These are phyloP conservation scores for Acanthamoeba castellanii DNA, from an alignment of 208 protist species.

Conservation along the genomic window DNA sequence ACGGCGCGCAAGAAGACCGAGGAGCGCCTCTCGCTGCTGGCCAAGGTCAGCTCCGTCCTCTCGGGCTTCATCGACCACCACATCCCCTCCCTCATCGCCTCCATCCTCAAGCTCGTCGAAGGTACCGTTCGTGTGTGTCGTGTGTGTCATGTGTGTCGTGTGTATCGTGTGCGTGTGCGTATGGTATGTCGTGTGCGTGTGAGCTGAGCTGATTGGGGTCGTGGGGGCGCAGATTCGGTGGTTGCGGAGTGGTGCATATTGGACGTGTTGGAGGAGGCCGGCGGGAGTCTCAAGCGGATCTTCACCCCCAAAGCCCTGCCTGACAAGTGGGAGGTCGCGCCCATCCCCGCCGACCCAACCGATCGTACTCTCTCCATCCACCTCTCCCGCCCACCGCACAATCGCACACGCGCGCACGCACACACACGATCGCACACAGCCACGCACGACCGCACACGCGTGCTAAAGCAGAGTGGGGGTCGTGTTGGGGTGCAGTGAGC, in stretches of 20 bases:
- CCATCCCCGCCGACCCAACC: neutral
- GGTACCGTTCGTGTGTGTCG: neutral
- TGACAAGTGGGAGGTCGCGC: neutral
- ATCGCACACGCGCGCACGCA: no score
- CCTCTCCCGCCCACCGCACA: neutral
- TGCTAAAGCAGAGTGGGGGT: no score
- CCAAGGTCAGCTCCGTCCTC: neutral
- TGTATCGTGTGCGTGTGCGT: no score
- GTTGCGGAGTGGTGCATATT: slow-evolving; percentile 23
- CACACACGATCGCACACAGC: no score
- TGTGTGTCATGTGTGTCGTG: no score
- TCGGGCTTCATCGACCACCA: neutral
- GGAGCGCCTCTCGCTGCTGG: neutral
- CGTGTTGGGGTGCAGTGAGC: no score
- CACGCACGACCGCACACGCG: no score
- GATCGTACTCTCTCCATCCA: neutral
- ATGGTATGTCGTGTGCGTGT: no score
- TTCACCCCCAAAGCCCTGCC: neutral
- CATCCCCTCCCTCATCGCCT: neutral
- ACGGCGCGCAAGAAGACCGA: slow-evolving; percentile 12
- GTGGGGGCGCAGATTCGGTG: neutral
- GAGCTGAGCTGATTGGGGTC: no score
- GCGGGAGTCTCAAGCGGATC: neutral
- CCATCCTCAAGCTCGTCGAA: neutral
- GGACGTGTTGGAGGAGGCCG: neutral